Evolutionary conservation across 768 basidiomycete genomes (phyloP), one percentile per base, ranked within the genome.

Genomic region (Rhodosporidiobolus odoratus): DNA sequence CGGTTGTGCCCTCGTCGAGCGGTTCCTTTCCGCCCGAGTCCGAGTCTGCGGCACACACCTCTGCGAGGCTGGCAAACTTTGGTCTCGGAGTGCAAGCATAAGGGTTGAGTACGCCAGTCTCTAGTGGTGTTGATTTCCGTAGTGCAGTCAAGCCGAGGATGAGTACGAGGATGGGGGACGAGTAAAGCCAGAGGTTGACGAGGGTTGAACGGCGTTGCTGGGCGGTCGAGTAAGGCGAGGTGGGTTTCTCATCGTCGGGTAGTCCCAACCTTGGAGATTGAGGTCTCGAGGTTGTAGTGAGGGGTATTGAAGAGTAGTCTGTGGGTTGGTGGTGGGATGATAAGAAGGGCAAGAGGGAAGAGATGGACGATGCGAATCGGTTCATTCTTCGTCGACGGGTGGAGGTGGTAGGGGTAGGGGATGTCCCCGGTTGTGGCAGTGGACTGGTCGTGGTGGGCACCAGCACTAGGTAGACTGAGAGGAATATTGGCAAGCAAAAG

Each of bases 161-260:
- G 32, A 63, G 40, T 25, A 63, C 50, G 65, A 71, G 27, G 16
- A 62, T 2, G 17, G 65, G 70, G 32, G 70, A 71, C 32, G 62
- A 3, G 47, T 54, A 71, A 35, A 66, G 48, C 65, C 65, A 71
- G 41, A 43, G 32, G 25, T 35, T 40, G 45, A 57, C 43, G 41
- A 62, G 43, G 23, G 45, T 59, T 27, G 27, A 27, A 25, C 27
- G 30, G 53, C 10, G 52, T 10, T 4, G 27, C 45, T 2, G 35
- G 40, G n/a, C 35, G 58, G 13, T 41, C n/a, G 48, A 47, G 37
- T 35, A 60, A 37, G 19, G 65, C 27, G 32, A 65, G 54, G 40
- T 65, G 54, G 2, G 57, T 37, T 52, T 66, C 65, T 66, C 65
- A n/a, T 66, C 65, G 48, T 60, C 65, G 58, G 15, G 40, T 4